Conservation (phyloP, 176 grass and related monocot genomes). For the Avena atlantica region DNA sequence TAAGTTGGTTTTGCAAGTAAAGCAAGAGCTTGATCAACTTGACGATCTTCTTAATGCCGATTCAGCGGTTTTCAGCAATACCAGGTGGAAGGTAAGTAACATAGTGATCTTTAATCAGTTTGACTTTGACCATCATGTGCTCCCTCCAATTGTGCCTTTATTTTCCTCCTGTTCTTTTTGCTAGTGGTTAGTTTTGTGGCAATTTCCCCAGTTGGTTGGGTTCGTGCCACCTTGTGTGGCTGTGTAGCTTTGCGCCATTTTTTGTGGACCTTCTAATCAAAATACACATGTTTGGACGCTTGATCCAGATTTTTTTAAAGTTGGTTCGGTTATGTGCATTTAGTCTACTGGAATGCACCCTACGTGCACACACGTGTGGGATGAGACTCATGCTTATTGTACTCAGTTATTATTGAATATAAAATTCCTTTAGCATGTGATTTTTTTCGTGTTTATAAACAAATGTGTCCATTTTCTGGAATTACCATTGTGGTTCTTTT, state of each 20-base stretch:
- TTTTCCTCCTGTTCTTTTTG: neutral
- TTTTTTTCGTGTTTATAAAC: constrained; percentile 3
- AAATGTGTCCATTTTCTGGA: neutral
- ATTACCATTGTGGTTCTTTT: neutral
- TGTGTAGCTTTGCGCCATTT: neutral
- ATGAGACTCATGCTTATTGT: constrained; percentile 8
- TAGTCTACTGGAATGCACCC: neutral
- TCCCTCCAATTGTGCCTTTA: neutral
- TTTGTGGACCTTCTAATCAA: neutral
- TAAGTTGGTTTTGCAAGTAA: constrained; percentile 60
- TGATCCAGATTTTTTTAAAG: neutral
- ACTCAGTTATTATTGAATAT: neutral
- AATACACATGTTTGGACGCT: neutral
- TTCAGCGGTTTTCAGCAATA: constrained; percentile 66
- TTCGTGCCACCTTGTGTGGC: neutral
- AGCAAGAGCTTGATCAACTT: constrained; percentile 74
- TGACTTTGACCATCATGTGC: neutral
- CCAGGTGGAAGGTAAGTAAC: constrained; percentile 79
- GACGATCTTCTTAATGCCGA: constrained; percentile 77
- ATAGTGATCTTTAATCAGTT: constrained; percentile 11
- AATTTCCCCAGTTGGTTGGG: neutral
- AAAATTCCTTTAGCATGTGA: neutral
- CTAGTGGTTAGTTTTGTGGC: neutral
- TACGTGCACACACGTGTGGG: neutral
- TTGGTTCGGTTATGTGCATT: neutral